Evolutionary conservation across 164 flowering plant genomes (phyloP), one percentile per base, ranked within the genome.

Genomic region (Vitis vinifera): DNA sequence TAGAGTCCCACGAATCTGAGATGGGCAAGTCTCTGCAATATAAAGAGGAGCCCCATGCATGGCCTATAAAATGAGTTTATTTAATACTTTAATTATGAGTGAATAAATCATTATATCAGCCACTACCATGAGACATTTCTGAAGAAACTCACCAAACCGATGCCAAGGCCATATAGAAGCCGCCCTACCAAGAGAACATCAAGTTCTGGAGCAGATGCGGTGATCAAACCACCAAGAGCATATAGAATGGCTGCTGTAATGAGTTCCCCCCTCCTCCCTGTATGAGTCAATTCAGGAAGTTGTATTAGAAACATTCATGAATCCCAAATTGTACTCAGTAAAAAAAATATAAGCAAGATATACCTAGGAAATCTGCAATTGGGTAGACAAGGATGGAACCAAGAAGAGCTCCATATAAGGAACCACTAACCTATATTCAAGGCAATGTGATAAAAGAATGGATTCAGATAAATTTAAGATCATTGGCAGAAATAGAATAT

Each of bases 1-100:
- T 55, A 95, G 82, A 64, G 97, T 89, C 74, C 99, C 99, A 59
- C 99, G 94, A 70, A 95, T 90, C 74, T 89, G 87, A 69, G 97
- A 89, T 17, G 98, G 99, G 66, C 89, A 78, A 67, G 98, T 95
- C 81, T 95, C 98, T 16, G 99, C 93, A 74, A 95, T 93, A 72
- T 95, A 93, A 16, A 95, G 91, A 52, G 97, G 99, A 81, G 97
- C 99, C 16, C 94, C 94, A 76, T 95, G 99, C 98, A 95, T 95
- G 66, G 99, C 99, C 96, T 95, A 84, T 62, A 31, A 63, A 73
- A 72, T 47, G n/a, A 76, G 62, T 63, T n/a, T 29, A 44, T 9
- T 51, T 66, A n/a, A n/a, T 51, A 31, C 10, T 13, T 13, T 23
- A 13, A 19, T 31, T n/a, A 64, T 10, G 66, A 65, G 56, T 47